phyloP scores from a whole-genome alignment of 208 protist species.

The Trypanosomatidae sp. region DNA sequence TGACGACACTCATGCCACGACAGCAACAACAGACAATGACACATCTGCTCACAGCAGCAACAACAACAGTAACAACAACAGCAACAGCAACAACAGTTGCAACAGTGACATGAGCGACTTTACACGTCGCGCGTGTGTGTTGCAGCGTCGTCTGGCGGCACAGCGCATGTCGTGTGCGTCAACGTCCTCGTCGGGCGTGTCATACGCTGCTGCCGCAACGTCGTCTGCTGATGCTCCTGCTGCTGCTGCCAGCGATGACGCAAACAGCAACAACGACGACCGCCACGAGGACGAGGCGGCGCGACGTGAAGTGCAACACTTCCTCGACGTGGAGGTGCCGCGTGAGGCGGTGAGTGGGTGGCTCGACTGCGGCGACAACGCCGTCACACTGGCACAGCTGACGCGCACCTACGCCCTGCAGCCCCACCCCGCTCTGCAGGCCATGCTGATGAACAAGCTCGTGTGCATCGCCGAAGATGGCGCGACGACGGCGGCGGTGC shows the following conservation, averaged over 20 bases:
- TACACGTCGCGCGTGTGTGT: too few relatives aligned
- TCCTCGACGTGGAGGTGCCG: constrained; percentile 71
- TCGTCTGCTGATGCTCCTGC: too few relatives aligned
- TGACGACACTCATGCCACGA: too few relatives aligned
- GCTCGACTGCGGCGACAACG: constrained; percentile 63
- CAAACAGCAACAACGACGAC: too few relatives aligned
- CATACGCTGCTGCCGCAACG: too few relatives aligned
- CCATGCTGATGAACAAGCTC: constrained; percentile 51
- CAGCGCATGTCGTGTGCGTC: too few relatives aligned
- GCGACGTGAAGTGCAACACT: constrained; percentile 50
- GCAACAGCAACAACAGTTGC: background rate
- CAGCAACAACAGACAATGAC: too few relatives aligned
- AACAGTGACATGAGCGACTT: background rate
- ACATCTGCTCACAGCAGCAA: background rate
- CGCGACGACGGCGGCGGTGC: constrained; percentile 2
- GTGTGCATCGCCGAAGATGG: constrained; percentile 37
- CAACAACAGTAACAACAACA: background rate
- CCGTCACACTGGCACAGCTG: constrained; percentile 54
- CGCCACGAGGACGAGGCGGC: constrained; percentile 63
- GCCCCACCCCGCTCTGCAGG: constrained; percentile 33
- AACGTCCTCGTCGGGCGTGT: too few relatives aligned
- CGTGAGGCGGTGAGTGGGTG: constrained; percentile 32
- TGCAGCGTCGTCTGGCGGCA: too few relatives aligned
- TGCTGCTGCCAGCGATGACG: too few relatives aligned
- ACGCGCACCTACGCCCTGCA: constrained; percentile 66